Conservation (phyloP, 169 alveolate genomes). For the Plasmodium billcollinsi region DNA sequence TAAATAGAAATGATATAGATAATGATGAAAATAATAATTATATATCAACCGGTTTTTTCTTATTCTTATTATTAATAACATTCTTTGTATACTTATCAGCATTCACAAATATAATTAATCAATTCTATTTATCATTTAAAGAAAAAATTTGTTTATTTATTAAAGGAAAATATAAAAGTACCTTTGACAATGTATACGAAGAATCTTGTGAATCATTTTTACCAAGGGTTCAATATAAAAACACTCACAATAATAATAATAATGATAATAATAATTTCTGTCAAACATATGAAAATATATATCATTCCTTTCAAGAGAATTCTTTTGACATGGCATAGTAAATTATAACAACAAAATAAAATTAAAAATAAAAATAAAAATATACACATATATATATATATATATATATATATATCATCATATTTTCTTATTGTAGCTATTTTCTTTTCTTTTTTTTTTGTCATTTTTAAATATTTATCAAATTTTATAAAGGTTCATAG, state of each 20-base stretch:
- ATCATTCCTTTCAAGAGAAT: constrained; percentile 16
- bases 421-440: not conserved
- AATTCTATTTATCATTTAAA: constrained; percentile 54
- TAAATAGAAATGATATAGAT: not conserved
- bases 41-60: constrained; percentile 38
- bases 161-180: constrained; percentile 13
- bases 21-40: constrained; percentile 12
- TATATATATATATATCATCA: not conserved
- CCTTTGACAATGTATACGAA: constrained; percentile 14
- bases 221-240: not conserved
- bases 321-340: constrained; percentile 3
- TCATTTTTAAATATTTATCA: too few relatives aligned
- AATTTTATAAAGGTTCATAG: too few relatives aligned
- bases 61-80: constrained; percentile 17
- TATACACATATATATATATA: not conserved
- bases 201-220: constrained; percentile 44
- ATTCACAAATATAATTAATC: constrained; percentile 54
- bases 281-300: constrained; percentile 11
- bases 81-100: constrained; percentile 54
- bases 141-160: constrained; percentile 42
- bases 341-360: not conserved
- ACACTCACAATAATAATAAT: not conserved
- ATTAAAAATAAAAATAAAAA: too few relatives aligned
- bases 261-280: not conserved
- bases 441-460: not conserved